Evolutionary conservation across 768 basidiomycete genomes (phyloP).

Genomic region (Dioszegia aurantiaca): DNA sequence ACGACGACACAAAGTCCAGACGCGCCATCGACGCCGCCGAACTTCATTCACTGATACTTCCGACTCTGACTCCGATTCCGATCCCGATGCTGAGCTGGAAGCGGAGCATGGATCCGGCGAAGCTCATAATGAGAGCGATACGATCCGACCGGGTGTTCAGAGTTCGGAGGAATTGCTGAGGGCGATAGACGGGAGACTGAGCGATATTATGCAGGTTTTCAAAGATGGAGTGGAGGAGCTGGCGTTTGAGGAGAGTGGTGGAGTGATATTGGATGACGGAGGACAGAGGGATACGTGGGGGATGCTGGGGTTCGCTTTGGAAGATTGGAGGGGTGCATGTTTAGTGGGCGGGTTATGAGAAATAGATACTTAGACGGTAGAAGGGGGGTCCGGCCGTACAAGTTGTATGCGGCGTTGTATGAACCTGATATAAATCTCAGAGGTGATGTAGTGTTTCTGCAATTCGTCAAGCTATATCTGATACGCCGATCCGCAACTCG

Average conservation of each 20-base stretch:
- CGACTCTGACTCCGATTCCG: background rate
- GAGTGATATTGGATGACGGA: background rate
- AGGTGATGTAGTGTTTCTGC: too few species aligned
- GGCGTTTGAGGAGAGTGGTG: background rate
- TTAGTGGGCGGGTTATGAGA: background rate
- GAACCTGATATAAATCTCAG: too few species aligned
- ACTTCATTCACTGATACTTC: background rate
- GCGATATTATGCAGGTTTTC: constrained; percentile 15
- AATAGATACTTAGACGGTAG: too few species aligned
- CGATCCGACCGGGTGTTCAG: background rate
- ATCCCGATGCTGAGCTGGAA: background rate
- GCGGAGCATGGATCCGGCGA: constrained; percentile 2
- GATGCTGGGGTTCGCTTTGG: constrained; percentile 30
- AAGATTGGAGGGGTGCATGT: constrained; percentile 31
- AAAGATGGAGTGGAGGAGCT: constrained; percentile 24
- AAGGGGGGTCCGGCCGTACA: too few species aligned
- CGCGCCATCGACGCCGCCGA: too few species aligned
- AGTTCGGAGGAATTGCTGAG: constrained; percentile 1
- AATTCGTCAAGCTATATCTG: too few species aligned
- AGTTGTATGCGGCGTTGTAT: background rate
- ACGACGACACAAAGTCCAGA: background rate
- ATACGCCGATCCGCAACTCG: too few species aligned
- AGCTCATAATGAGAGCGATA: constrained; percentile 5
- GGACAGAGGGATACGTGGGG: constrained; percentile 26
- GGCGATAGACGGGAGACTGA: constrained; percentile 17